A percentile compares a stretch with the other conserved stretches of the same genome.
Conservation (phyloP, 345 rosid genomes). For the Citrus sp. region DNA sequence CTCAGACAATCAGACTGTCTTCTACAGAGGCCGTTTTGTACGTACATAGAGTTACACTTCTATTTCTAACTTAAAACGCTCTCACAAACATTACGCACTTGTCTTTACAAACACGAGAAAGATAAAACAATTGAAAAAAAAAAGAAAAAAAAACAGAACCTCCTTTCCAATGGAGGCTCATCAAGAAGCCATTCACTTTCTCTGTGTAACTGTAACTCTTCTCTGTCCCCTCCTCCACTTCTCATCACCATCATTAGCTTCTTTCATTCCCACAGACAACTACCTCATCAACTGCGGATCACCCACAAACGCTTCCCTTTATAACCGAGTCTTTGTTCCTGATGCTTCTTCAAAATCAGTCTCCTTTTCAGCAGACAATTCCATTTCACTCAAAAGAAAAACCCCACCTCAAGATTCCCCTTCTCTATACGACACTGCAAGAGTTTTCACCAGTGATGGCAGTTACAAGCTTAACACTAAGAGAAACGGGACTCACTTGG, state of each 20-base stretch:
- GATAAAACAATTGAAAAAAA: no score
- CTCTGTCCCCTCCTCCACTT: constrained; percentile 18
- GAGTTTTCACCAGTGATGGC: constrained; percentile 49
- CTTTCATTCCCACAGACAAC: constrained; percentile 67
- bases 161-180: constrained; percentile 31
- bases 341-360: constrained; percentile 50
- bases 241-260: constrained; percentile 14
- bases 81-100: not conserved
- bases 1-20: not conserved
- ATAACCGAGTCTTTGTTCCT: constrained; percentile 54
- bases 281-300: constrained; percentile 86
- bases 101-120: not conserved
- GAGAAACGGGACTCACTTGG: constrained; percentile 58
- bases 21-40: not conserved
- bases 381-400: constrained; percentile 41
- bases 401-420: constrained; percentile 58
- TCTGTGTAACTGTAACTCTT: constrained; percentile 21
- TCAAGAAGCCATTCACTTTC: constrained; percentile 16
- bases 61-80: not conserved
- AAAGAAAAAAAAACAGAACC: not conserved
- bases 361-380: constrained; percentile 41
- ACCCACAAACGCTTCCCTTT: constrained; percentile 41
- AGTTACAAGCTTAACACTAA: constrained; percentile 48
- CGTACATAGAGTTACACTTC: not conserved
- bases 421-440: constrained; percentile 56